Evolutionary conservation across 768 basidiomycete genomes (phyloP).

Genomic region (Arthromyces matolae): DNA sequence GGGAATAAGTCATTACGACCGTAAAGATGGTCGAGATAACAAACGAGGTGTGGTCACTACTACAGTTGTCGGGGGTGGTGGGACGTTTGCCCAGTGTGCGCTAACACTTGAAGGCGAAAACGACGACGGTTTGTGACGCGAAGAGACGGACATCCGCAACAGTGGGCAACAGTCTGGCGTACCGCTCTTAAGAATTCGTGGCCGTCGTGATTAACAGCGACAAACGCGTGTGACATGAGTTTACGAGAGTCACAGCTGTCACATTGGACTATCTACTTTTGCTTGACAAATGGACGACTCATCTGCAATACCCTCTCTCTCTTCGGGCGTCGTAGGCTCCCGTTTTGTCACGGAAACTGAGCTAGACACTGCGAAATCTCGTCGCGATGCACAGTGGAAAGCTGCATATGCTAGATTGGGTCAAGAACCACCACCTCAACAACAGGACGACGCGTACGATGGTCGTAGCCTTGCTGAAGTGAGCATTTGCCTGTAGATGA

Average conservation of each 20-base stretch:
- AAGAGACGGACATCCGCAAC: slow-evolving; percentile 35
- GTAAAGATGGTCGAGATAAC: slow-evolving; percentile 23
- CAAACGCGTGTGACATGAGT: no score
- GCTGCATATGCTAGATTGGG: slow-evolving; percentile 86
- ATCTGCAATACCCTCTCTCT: slow-evolving; percentile 63
- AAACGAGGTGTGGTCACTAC: slow-evolving; percentile 70
- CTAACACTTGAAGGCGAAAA: slow-evolving; percentile 31
- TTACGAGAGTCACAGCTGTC: slow-evolving; percentile 11
- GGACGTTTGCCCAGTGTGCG: slow-evolving; percentile 28
- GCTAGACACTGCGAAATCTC: slow-evolving; percentile 65
- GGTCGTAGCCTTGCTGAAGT: slow-evolving; percentile 89
- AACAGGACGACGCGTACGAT: slow-evolving; percentile 73
- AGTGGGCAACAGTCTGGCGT: no score
- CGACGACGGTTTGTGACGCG: slow-evolving; percentile 30
- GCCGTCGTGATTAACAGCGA: no score
- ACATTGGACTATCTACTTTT: no score
- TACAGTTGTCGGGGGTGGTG: slow-evolving; percentile 39
- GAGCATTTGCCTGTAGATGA: slow-evolving; percentile 30
- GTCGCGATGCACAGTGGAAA: slow-evolving; percentile 84
- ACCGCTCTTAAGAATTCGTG: no score
- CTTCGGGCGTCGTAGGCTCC: slow-evolving; percentile 70
- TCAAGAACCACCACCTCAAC: slow-evolving; percentile 78
- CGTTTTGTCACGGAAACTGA: slow-evolving; percentile 82
- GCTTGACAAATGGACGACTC: slow-evolving; percentile 62
- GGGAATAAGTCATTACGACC: slow-evolving; percentile 1